Conservation (phyloP, 371 early-diverging fungal genomes). For the Mucor mucedo region DNA sequence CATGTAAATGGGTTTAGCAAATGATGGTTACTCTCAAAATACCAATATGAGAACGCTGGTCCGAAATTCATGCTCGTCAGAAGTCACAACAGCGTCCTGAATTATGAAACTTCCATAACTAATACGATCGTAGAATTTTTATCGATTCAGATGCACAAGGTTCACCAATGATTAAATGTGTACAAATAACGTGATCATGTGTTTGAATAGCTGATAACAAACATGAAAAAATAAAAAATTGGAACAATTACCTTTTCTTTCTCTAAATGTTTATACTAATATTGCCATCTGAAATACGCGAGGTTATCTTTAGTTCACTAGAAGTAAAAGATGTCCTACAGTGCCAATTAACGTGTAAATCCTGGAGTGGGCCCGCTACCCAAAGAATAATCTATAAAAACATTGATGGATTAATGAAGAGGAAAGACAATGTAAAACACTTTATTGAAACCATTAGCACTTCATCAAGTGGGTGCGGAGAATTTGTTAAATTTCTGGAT, state of each 20-base stretch:
- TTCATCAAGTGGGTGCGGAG: not conserved
- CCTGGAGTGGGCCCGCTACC: not conserved
- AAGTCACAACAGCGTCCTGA: too few relatives aligned
- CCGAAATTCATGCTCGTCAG: too few relatives aligned
- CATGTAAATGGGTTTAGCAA: too few relatives aligned
- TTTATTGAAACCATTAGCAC: not conserved
- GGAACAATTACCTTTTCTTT: not conserved
- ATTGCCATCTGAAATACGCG: not conserved
- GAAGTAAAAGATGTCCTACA: not conserved
- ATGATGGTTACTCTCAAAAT: too few relatives aligned
- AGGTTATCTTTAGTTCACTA: not conserved
- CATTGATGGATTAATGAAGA: not conserved
- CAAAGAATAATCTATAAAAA: not conserved
- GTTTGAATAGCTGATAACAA: too few relatives aligned
- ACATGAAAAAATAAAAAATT: too few relatives aligned
- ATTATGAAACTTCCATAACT: too few relatives aligned
- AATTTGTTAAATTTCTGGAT: not conserved
- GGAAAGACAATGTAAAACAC: not conserved
- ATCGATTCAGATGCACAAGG: too few relatives aligned
- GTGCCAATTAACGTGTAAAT: conserved; percentile 1
- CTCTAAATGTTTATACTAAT: not conserved
- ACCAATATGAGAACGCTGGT: too few relatives aligned
- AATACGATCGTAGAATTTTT: too few relatives aligned
- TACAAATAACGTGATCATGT: too few relatives aligned
- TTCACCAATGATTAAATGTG: too few relatives aligned